Conservation (phyloP, 495 filamentous ascomycete species). For the Neurospora sp. region DNA sequence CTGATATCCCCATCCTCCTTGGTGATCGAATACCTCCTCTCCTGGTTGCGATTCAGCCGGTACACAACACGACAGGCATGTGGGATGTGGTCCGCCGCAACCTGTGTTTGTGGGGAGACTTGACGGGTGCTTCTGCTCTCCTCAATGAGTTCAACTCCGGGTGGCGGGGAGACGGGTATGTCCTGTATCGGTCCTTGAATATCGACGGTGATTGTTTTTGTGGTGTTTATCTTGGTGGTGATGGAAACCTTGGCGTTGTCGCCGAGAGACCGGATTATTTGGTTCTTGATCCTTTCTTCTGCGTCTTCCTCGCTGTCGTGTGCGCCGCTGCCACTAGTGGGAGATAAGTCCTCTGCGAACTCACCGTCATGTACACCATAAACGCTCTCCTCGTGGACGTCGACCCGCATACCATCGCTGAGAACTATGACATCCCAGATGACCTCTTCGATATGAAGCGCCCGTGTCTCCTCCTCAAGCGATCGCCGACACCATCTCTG, state of each 20-base stretch:
- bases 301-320: slow-evolving; percentile 27
- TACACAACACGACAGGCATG: slow-evolving; percentile 18
- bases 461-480: slow-evolving; percentile 44
- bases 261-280: slow-evolving; percentile 36
- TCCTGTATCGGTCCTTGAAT: slow-evolving; percentile 53
- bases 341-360: slow-evolving; percentile 32
- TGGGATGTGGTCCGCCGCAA: background rate
- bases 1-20: slow-evolving; percentile 24
- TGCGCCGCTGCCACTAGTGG: slow-evolving; percentile 11
- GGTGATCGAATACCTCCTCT: slow-evolving; percentile 27
- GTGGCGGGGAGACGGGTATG: slow-evolving; percentile 51
- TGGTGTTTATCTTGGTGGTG: slow-evolving; percentile 51
- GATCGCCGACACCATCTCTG: slow-evolving; percentile 57
- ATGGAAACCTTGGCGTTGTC: slow-evolving; percentile 50
- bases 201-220: slow-evolving; percentile 64
- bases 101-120: background rate
- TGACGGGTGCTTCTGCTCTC: slow-evolving; percentile 21
- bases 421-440: slow-evolving; percentile 76
- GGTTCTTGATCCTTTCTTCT: slow-evolving; percentile 33
- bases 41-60: slow-evolving; percentile 25
- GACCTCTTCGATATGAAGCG: slow-evolving; percentile 47
- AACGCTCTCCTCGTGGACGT: slow-evolving; percentile 40
- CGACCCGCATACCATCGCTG: slow-evolving; percentile 51
- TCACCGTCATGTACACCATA: slow-evolving; percentile 25
- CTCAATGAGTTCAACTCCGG: slow-evolving; percentile 57